phyloP scores from a whole-genome alignment of 345 rosid species.

The Atalantia buxifolia region DNA sequence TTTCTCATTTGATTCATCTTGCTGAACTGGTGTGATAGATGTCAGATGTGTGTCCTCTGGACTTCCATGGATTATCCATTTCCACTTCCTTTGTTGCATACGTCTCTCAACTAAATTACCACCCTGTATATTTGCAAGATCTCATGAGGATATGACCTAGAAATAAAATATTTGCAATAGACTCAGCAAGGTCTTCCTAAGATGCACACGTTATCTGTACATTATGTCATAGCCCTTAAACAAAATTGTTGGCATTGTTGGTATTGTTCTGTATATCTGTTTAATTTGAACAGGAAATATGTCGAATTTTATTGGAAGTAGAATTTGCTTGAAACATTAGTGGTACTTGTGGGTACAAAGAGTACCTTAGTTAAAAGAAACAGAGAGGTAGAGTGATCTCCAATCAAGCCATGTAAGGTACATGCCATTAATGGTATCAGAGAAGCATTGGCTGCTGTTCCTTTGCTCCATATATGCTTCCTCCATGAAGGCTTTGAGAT shows the following conservation, averaged over 20 bases:
- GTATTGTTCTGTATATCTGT: neutral
- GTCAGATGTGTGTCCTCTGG: slow-evolving; percentile 47
- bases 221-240: too few species aligned
- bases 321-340: neutral
- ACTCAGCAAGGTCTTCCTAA: neutral
- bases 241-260: neutral
- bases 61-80: slow-evolving; percentile 64
- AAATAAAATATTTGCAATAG: neutral
- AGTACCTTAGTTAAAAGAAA: slow-evolving; percentile 68
- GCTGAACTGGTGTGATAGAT: slow-evolving; percentile 42
- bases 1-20: slow-evolving; percentile 45
- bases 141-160: slow-evolving; percentile 3
- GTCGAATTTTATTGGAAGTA: neutral
- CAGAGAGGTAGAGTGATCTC: slow-evolving; percentile 49
- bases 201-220: too few species aligned
- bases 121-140: slow-evolving; percentile 27
- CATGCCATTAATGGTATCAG: slow-evolving; percentile 40
- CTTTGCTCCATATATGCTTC: slow-evolving; percentile 57
- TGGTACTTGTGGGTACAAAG: neutral
- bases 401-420: slow-evolving; percentile 37
- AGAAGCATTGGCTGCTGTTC: slow-evolving; percentile 31
- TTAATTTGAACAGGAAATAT: neutral
- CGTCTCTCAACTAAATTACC: slow-evolving; percentile 58
- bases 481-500: slow-evolving; percentile 70
- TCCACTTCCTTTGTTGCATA: slow-evolving; percentile 57